These are phyloP conservation scores for Cucumis cinereus DNA, from an alignment of 306 rosid genomes.

Conservation along the genomic window DNA sequence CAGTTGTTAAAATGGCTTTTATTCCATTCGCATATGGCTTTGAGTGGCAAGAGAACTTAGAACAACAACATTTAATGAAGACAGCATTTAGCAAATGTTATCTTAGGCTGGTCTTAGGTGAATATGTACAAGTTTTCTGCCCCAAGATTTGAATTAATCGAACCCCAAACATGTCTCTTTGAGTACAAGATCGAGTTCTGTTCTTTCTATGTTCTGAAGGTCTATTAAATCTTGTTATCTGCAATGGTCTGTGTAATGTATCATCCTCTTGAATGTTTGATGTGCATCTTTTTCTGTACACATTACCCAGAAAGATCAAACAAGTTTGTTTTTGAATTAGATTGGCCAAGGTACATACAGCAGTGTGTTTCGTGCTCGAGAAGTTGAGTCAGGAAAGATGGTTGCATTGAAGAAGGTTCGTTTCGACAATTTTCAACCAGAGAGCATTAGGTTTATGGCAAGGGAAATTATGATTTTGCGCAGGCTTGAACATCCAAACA, in stretches of 20 bases:
- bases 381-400: conserved; percentile 70
- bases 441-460: conserved; percentile 94
- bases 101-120: neutral
- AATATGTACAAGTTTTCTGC: neutral
- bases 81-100: too few relatives aligned
- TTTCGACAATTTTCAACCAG: conserved; percentile 78
- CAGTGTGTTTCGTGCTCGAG: conserved; percentile 85
- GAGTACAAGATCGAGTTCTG: neutral
- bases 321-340: conserved; percentile 19
- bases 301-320: neutral
- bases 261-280: neutral
- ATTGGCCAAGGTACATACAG: conserved; percentile 99
- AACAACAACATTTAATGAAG: neutral
- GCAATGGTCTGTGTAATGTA: neutral
- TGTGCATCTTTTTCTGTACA: neutral
- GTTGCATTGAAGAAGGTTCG: conserved; percentile 92
- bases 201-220: neutral
- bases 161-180: neutral
- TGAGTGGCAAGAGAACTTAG: neutral
- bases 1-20: neutral
- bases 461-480: conserved; percentile 83
- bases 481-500: conserved; percentile 89
- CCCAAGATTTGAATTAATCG: neutral
- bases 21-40: neutral
- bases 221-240: neutral